These are phyloP conservation scores for Hypholoma sublateritium DNA, from an alignment of 768 basidiomycete species.

Conservation along the genomic window DNA sequence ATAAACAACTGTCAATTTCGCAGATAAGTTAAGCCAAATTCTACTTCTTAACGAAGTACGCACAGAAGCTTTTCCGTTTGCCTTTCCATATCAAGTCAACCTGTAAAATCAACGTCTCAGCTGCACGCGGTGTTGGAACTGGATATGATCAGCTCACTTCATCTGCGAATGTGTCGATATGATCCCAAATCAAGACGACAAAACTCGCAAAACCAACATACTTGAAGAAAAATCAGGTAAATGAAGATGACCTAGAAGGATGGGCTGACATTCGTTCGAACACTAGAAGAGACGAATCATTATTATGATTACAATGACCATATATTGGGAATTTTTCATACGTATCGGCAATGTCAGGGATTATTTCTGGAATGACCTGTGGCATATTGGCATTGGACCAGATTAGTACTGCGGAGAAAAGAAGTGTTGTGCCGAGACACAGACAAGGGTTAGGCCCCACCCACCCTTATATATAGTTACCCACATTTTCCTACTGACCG, in stretches of 20 bases:
- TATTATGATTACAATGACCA: neutral
- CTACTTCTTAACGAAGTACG: slow-evolving; percentile 15
- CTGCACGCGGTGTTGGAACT: neutral
- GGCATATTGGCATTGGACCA: slow-evolving; percentile 7
- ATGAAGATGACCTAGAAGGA: neutral
- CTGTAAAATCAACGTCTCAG: slow-evolving; percentile 14
- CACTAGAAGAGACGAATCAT: neutral
- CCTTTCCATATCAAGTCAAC: slow-evolving; percentile 56
- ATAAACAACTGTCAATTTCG: slow-evolving; percentile 33
- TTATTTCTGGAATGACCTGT: slow-evolving; percentile 11
- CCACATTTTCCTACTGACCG: no score
- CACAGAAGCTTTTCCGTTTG: slow-evolving; percentile 41
- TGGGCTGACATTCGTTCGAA: slow-evolving; percentile 17
- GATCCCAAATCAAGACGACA: slow-evolving; percentile 55
- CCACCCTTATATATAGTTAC: no score
- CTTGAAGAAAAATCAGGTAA: slow-evolving; percentile 25
- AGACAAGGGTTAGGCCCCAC: no score
- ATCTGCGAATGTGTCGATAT: slow-evolving; percentile 49
- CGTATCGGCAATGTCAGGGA: slow-evolving; percentile 19
- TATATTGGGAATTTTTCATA: neutral
- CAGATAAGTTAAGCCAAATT: neutral
- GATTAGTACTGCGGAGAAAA: no score
- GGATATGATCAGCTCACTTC: slow-evolving; percentile 29
- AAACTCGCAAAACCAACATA: slow-evolving; percentile 53
- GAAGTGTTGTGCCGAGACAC: no score